Evolutionary conservation across 495 filamentous ascomycete species (phyloP).

Genomic region (Hypoxylon fragiforme): DNA sequence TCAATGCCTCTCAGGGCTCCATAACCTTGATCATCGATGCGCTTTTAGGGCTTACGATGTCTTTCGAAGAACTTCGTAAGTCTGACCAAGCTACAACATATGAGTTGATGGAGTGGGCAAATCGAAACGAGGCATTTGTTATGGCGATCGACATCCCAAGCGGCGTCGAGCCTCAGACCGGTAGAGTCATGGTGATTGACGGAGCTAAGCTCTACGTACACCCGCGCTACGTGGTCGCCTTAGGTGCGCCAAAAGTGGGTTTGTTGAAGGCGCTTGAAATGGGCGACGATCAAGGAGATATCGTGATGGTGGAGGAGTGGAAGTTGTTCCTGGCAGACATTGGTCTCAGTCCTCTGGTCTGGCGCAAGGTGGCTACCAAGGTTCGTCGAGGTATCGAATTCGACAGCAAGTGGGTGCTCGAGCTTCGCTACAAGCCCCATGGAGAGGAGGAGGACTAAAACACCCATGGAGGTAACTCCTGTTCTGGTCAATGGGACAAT

Average conservation of each 20-base stretch:
- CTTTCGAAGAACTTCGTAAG: conserved; percentile 79
- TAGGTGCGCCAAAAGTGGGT: conserved; percentile 84
- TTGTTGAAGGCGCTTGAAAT: conserved; percentile 69
- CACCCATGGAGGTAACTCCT: not conserved
- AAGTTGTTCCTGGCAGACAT: conserved; percentile 82
- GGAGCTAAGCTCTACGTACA: conserved; percentile 72
- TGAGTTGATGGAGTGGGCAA: conserved; percentile 84
- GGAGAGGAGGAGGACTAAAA: conserved; percentile 27
- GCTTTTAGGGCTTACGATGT: conserved; percentile 77
- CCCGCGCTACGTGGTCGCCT: conserved; percentile 73
- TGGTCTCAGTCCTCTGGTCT: conserved; percentile 76
- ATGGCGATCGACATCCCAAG: conserved; percentile 86
- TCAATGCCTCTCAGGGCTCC: conserved; percentile 41
- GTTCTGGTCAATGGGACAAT: no score
- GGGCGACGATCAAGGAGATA: conserved; percentile 57
- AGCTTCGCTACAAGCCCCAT: conserved; percentile 53
- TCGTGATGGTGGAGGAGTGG: conserved; percentile 58
- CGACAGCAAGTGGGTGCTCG: conserved; percentile 79
- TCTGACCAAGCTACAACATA: conserved; percentile 82
- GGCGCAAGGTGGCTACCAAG: conserved; percentile 83
- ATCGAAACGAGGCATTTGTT: conserved; percentile 74
- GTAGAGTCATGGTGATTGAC: conserved; percentile 61
- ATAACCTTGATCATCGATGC: conserved; percentile 88
- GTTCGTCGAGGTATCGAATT: conserved; percentile 82
- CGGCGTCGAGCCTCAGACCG: conserved; percentile 78